These are phyloP conservation scores for Escovopsis sp. DNA, from an alignment of 2,329 filamentous ascomycete genomes.

Conservation along the genomic window DNA sequence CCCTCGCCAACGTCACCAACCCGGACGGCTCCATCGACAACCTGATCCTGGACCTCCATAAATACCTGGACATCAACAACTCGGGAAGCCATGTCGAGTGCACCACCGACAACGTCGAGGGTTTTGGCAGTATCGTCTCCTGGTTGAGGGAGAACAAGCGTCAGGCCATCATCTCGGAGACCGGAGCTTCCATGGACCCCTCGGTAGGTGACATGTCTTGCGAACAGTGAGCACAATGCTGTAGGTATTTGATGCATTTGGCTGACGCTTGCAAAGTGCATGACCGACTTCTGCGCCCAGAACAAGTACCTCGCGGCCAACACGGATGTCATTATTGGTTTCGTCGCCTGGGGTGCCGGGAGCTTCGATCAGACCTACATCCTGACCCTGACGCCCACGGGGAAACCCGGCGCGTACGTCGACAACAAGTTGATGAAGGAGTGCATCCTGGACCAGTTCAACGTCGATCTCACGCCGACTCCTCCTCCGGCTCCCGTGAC, in stretches of 20 bases:
- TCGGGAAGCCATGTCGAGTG: conserved; percentile 37
- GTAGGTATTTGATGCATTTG: not conserved
- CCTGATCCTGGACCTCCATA: conserved; percentile 45
- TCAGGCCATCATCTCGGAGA: conserved; percentile 37
- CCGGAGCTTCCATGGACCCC: conserved; percentile 29
- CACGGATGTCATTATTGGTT: conserved; percentile 31
- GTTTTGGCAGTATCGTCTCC: conserved; percentile 30
- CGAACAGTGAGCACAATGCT: no score
- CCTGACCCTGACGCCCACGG: conserved; percentile 26
- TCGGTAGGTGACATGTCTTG: conserved; percentile 16
- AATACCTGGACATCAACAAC: conserved; percentile 45
- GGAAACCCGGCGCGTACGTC: conserved; percentile 11
- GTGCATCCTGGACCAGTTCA: conserved; percentile 26
- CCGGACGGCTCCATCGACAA: conserved; percentile 41
- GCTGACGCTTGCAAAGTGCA: conserved; percentile 17
- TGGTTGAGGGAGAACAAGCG: conserved; percentile 33
- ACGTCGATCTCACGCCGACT: conserved; percentile 6
- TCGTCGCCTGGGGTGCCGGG: conserved; percentile 32
- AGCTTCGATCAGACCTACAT: conserved; percentile 27
- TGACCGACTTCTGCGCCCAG: conserved; percentile 29
- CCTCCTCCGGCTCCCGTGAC: conserved; percentile 3
- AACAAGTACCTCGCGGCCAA: conserved; percentile 31
- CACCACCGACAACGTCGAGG: conserved; percentile 36
- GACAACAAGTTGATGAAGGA: conserved; percentile 29
- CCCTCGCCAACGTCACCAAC: conserved; percentile 39